phyloP scores from a whole-genome alignment of 192 early-diverging fungal genomes.

The Mortierella claussenii region DNA sequence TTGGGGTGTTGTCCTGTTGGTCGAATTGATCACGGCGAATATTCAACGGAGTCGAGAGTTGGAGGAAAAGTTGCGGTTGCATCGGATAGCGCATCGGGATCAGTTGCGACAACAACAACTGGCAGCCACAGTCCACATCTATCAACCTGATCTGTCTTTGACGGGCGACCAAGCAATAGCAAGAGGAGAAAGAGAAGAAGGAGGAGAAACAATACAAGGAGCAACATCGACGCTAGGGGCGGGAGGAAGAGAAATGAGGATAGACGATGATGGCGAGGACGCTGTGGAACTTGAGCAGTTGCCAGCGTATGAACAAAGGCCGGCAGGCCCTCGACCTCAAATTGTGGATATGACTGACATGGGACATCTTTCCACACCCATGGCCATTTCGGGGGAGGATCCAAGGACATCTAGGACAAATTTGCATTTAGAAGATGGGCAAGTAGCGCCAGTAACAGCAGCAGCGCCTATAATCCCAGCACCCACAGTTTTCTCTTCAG shows the following conservation, averaged over 20 bases:
- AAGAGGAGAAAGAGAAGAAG: too few species aligned
- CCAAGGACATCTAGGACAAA: too few species aligned
- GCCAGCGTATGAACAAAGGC: constrained; percentile 16
- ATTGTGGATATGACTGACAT: constrained; percentile 15
- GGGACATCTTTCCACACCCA: background rate
- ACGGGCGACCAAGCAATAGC: too few species aligned
- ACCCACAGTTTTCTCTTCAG: too few species aligned
- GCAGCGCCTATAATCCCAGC: too few species aligned
- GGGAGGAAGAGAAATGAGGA: background rate
- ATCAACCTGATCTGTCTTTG: constrained; percentile 12
- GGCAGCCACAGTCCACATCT: constrained; percentile 2
- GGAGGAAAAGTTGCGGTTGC: background rate
- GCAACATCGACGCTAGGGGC: background rate
- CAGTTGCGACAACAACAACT: background rate
- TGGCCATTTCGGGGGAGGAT: too few species aligned
- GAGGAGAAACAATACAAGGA: too few species aligned
- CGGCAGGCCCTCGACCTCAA: constrained; percentile 11
- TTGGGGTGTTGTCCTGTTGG: constrained; percentile 2
- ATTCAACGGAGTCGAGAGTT: constrained; percentile 1
- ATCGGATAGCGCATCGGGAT: background rate
- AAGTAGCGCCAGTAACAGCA: too few species aligned
- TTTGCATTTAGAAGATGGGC: too few species aligned
- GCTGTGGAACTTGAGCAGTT: constrained; percentile 8
- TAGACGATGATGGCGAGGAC: too few species aligned
- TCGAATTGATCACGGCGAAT: constrained; percentile 8